Percentiles rank a stretch among this genome's conserved stretches.
Evolutionary conservation across 345 rosid genomes (phyloP).

Genomic region (Eucalyptus lansdowneana): DNA sequence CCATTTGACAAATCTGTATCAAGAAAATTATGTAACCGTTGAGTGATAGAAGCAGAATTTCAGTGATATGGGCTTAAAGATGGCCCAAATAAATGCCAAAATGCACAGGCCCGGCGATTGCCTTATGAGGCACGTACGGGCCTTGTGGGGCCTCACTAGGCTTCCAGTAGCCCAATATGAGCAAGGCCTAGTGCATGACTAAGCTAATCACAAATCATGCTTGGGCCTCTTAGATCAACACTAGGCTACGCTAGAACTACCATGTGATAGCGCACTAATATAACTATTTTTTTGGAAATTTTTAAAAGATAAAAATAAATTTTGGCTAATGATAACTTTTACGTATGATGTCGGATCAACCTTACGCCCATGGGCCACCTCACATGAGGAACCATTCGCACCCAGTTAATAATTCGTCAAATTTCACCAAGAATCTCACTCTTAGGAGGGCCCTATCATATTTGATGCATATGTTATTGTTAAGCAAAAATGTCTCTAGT

Average conservation of each 20-base stretch:
- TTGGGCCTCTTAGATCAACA: too few relatives aligned
- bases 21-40: too few relatives aligned
- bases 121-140: neutral
- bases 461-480: neutral
- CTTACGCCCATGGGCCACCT: neutral
- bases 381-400: neutral
- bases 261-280: too few relatives aligned
- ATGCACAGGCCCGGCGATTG: accelerated
- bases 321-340: too few relatives aligned
- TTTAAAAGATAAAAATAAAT: too few relatives aligned
- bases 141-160: neutral
- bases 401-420: neutral
- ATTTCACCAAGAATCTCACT: neutral
- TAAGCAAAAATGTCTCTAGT: neutral
- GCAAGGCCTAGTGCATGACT: neutral
- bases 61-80: neutral
- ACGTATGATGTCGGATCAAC: neutral
- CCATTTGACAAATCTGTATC: too few relatives aligned
- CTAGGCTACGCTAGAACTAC: too few relatives aligned
- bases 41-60: accelerated
- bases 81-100: neutral
- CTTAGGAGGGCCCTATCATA: neutral
- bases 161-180: neutral
- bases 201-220: neutral
- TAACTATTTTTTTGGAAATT: too few relatives aligned